phyloP scores from a whole-genome alignment of 495 filamentous ascomycete genomes.

The Cryomyces minteri region DNA sequence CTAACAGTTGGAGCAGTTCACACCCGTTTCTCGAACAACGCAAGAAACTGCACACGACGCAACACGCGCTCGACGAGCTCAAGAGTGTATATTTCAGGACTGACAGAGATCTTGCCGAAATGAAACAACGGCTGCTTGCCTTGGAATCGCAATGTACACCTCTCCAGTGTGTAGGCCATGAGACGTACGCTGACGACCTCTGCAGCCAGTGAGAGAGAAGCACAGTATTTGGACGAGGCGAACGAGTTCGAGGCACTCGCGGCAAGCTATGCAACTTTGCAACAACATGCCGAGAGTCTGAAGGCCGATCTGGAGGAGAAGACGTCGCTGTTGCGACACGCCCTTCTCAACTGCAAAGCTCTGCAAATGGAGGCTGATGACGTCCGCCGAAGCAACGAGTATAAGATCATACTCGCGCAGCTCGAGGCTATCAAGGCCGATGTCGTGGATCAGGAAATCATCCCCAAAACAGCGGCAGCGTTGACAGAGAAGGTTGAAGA shows the following conservation, averaged over 20 bases:
- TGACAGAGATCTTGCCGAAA: background rate
- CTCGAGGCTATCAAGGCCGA: conserved; percentile 1
- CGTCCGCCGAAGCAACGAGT: conserved; percentile 16
- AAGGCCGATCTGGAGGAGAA: conserved; percentile 22
- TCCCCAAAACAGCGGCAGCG: background rate
- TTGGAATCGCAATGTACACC: background rate
- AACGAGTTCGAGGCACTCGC: conserved; percentile 5
- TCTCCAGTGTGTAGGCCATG: background rate
- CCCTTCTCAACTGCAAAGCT: conserved; percentile 22
- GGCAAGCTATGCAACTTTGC: conserved; percentile 22
- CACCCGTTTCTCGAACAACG: conserved; percentile 6
- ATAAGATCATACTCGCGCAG: conserved; percentile 13
- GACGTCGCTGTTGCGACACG: conserved; percentile 11
- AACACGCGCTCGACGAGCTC: conserved; percentile 28
- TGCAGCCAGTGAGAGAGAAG: background rate
- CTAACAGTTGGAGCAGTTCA: conserved; percentile 3
- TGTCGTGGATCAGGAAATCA: background rate
- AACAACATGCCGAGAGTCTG: conserved; percentile 12
- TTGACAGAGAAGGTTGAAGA: conserved; percentile 1
- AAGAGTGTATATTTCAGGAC: conserved; percentile 15
- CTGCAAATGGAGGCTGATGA: conserved; percentile 15
- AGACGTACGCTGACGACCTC: background rate
- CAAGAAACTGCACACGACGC: conserved; percentile 20
- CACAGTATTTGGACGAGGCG: conserved; percentile 4
- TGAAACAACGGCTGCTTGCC: background rate